Base-by-base conservation (phyloP, 2,329 filamentous ascomycete genomes). In the Ophiosphaerella korrae region DNA sequence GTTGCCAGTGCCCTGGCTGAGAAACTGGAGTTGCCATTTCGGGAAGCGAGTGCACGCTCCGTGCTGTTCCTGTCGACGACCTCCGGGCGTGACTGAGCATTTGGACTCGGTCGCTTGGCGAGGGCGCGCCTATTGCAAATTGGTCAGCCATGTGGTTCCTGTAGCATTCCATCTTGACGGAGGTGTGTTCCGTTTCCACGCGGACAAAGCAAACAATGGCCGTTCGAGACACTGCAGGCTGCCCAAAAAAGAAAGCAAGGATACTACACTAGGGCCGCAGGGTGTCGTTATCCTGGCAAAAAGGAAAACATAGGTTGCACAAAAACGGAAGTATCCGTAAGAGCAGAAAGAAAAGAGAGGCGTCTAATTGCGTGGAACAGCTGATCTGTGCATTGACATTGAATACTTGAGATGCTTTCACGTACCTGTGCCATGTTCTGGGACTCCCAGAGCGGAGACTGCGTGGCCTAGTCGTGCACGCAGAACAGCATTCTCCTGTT, bases 401-500 rank as follows among this genome's bases (percentile, higher is more conserved):
- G 41, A 43, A 39, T 54, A 50, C 52, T 60, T 39, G 46, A 54
- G 52, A 55, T 46, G 53, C 34, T 42, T 42, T 54, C 41, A 74
- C 72, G 55, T 72, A 75, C 72, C 71, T 68, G 62, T 58, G 50
- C 57, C 67, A 56, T 68, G 66, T 34, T 74, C 72, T 21, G 70
- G 62, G 41, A 73, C 66, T 33, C 66, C 70, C 21, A 75, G 52
- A 9, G 71, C 66, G 57, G 76, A 74, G 9, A 77, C 71, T 21
- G 75, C 73, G 51, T 79, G 76, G 31, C 70, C 75, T 42, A 84
- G 70, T 58, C 81, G 78, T 45, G 75, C 74, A 50, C 79, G 78
- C 36, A 84, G 71, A 39, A 78, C 75, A n/a, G 74, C 73, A 52
- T 82, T 81, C 62, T 85, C 82, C 47, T 79, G 76, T 62, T 84